Percentiles rank a stretch among this genome's conserved stretches.
phyloP scores from a whole-genome alignment of 1,284 basidiomycete genomes.

The Ceratobasidium sp. region DNA sequence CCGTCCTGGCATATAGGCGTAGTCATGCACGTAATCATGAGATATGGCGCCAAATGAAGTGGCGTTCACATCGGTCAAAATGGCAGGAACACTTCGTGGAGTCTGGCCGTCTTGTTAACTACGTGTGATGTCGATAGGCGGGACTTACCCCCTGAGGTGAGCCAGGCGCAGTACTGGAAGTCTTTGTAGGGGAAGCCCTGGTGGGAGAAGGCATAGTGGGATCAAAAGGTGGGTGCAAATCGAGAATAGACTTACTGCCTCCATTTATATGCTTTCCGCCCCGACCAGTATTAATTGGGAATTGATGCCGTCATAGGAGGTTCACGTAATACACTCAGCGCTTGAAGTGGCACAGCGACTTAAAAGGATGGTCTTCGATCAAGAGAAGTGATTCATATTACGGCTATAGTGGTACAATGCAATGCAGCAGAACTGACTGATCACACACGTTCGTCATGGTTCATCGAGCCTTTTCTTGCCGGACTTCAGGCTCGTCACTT shows the following conservation, averaged over 20 bases:
- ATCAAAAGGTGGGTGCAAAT: not conserved
- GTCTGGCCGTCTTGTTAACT: slow-evolving; percentile 8
- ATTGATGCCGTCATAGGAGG: slow-evolving; percentile 7
- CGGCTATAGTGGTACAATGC: slow-evolving; percentile 10
- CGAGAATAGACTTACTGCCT: not conserved
- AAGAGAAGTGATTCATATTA: slow-evolving; percentile 1
- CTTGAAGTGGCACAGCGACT: slow-evolving; percentile 8
- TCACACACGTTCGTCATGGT: not conserved
- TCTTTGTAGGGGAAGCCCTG: not conserved
- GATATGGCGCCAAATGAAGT: not conserved
- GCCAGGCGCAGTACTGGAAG: not conserved
- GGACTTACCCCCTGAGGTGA: slow-evolving; percentile 6
- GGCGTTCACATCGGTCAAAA: slow-evolving; percentile 17
- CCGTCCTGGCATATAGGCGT: slow-evolving; percentile 9
- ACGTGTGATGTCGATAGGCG: not conserved
- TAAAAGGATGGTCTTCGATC: slow-evolving; percentile 1
- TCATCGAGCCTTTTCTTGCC: slow-evolving; percentile 15
- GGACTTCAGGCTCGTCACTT: not conserved
- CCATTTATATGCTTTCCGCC: slow-evolving; percentile 27
- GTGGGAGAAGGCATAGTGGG: slow-evolving; percentile 10
- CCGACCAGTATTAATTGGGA: slow-evolving; percentile 1
- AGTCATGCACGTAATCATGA: slow-evolving; percentile 10
- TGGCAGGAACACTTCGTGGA: slow-evolving; percentile 10
- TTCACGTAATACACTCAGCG: slow-evolving; percentile 13
- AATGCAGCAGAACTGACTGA: not conserved